Evolutionary conservation across 148 eudicot species (phyloP).

Genomic region (Rhododendron henanense): DNA sequence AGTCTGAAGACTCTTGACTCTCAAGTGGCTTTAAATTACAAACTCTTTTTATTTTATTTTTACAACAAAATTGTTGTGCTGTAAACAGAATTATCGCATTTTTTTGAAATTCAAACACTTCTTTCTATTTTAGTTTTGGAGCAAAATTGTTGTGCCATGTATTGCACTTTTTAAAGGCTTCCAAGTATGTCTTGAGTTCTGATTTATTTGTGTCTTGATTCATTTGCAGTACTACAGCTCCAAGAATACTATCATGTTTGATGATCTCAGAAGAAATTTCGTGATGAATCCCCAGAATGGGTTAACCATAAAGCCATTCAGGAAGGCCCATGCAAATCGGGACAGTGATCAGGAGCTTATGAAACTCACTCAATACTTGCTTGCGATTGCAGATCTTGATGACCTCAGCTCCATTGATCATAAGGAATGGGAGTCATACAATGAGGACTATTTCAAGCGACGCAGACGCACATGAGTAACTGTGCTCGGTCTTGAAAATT

Average conservation of each 20-base stretch:
- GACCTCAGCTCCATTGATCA: slow-evolving; percentile 78
- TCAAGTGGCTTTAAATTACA: neutral
- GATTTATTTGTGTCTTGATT: neutral
- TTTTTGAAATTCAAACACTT: neutral
- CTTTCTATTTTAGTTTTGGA: neutral
- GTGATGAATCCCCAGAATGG: slow-evolving; percentile 99
- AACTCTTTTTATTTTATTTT: neutral
- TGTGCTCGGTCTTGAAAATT: neutral
- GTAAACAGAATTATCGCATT: no score
- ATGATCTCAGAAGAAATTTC: slow-evolving; percentile 82
- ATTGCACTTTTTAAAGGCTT: neutral
- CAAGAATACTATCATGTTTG: slow-evolving; percentile 96
- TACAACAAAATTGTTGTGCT: neutral
- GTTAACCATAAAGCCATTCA: slow-evolving; percentile 78
- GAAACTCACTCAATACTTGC: slow-evolving; percentile 91
- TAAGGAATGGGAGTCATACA: slow-evolving; percentile 62
- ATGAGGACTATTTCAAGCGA: slow-evolving; percentile 59
- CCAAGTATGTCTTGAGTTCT: neutral
- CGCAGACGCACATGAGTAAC: slow-evolving; percentile 53
- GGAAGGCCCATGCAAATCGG: slow-evolving; percentile 82
- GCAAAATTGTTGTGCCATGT: neutral
- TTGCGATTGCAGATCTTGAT: slow-evolving; percentile 82
- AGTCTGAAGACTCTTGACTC: neutral
- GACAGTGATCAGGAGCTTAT: slow-evolving; percentile 75
- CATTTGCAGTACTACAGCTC: slow-evolving; percentile 70